Conservation (phyloP, 148 eudicot genomes). For the Camellia lanceoleosa region DNA sequence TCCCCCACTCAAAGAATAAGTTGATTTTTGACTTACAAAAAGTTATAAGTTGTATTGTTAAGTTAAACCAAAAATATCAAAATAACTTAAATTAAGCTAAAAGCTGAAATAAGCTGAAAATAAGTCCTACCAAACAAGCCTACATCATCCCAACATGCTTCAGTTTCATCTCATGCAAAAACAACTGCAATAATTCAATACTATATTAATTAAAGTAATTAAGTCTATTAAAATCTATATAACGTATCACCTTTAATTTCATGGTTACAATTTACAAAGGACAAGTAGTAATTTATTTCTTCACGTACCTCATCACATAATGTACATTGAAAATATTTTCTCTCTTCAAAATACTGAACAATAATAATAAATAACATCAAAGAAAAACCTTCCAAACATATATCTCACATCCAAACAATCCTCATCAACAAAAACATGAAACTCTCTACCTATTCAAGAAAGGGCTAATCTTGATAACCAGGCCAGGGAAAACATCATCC, state of each 20-base stretch:
- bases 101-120: too few species aligned
- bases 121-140: too few species aligned
- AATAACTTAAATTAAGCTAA: too few species aligned
- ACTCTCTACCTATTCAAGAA: slow-evolving; percentile 17
- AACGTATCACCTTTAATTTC: not conserved
- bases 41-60: too few species aligned
- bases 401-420: not conserved
- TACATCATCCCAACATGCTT: too few species aligned
- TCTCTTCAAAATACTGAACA: too few species aligned
- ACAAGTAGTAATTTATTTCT: not conserved
- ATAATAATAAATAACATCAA: not conserved
- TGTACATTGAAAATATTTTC: not conserved
- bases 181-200: not conserved
- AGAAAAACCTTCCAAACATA: not conserved
- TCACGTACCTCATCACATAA: not conserved
- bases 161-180: not conserved
- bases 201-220: not conserved
- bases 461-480: slow-evolving; percentile 68
- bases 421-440: not conserved
- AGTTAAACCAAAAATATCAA: too few species aligned
- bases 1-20: too few species aligned
- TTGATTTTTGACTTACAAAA: too few species aligned
- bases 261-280: not conserved
- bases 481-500: slow-evolving; percentile 83
- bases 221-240: not conserved